Percentiles rank a stretch among this genome's conserved stretches.
These are phyloP conservation scores for Lathyrus aphaca DNA, from an alignment of 306 rosid species.

Conservation along the genomic window DNA sequence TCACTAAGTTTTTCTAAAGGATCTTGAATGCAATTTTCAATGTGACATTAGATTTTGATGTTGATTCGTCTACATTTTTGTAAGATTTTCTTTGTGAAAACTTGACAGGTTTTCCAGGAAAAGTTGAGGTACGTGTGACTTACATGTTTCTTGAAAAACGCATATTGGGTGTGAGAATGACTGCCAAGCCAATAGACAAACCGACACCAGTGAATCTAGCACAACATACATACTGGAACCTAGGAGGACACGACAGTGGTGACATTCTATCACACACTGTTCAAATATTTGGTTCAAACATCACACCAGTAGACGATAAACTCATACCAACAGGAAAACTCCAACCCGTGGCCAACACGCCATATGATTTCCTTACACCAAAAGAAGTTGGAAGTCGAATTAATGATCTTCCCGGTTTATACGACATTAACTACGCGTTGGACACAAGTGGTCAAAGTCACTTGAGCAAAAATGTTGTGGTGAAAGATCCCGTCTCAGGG, in stretches of 20 bases:
- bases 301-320: slow-evolving; percentile 58
- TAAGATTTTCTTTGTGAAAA: background rate
- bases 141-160: slow-evolving; percentile 51
- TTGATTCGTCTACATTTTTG: no score
- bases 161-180: slow-evolving; percentile 56
- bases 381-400: slow-evolving; percentile 49
- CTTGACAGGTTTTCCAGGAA: slow-evolving; percentile 73
- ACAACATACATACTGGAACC: slow-evolving; percentile 75
- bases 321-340: slow-evolving; percentile 66
- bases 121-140: slow-evolving; percentile 54
- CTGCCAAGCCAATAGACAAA: slow-evolving; percentile 53
- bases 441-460: slow-evolving; percentile 35
- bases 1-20: background rate
- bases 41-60: no score
- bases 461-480: slow-evolving; percentile 46
- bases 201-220: slow-evolving; percentile 75
- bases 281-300: slow-evolving; percentile 52
- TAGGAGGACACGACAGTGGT: slow-evolving; percentile 66
- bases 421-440: slow-evolving; percentile 68
- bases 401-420: slow-evolving; percentile 48
- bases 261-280: slow-evolving; percentile 59
- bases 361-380: slow-evolving; percentile 60
- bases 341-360: slow-evolving; percentile 46
- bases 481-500: slow-evolving; percentile 54
- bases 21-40: background rate